Conservation (phyloP, 169 alveolate genomes). For the Eimeria zaria region DNA sequence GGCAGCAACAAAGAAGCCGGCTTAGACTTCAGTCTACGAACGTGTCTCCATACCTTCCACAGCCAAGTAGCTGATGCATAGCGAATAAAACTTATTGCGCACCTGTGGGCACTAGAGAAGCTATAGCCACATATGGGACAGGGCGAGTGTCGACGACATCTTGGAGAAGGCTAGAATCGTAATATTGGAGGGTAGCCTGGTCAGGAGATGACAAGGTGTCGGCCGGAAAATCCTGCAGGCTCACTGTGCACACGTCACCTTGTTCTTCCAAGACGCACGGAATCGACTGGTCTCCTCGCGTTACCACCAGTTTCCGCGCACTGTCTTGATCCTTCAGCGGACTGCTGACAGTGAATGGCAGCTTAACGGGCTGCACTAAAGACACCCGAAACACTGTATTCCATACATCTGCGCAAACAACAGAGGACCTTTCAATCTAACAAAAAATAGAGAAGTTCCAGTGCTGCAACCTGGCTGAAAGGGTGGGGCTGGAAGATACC, state of each 20-base stretch:
- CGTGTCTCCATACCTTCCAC: not conserved
- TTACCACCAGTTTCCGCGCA: not conserved
- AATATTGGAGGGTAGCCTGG: constrained; percentile 30
- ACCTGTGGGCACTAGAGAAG: constrained; percentile 63
- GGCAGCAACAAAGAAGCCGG: not conserved
- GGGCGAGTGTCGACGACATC: constrained; percentile 51
- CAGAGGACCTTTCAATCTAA: not conserved
- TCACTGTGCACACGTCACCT: not conserved
- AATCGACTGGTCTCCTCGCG: constrained; percentile 20
- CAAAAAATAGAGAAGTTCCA: not conserved
- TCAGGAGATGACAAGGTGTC: constrained; percentile 37
- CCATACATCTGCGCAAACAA: constrained; percentile 62
- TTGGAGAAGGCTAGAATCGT: constrained; percentile 59
- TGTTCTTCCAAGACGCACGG: constrained; percentile 19
- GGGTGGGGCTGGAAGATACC: not conserved
- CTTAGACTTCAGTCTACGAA: not conserved
- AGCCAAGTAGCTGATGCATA: not conserved
- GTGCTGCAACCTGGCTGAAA: not conserved
- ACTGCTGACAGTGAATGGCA: constrained; percentile 36
- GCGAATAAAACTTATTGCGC: not conserved
- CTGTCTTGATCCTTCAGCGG: constrained; percentile 32
- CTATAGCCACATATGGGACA: constrained; percentile 27
- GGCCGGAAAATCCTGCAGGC: constrained; percentile 27
- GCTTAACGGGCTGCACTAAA: not conserved
- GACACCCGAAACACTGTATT: constrained; percentile 34